These are phyloP conservation scores for Chaetothyriales sp. DNA, from an alignment of 2,329 filamentous ascomycete genomes.

Conservation along the genomic window DNA sequence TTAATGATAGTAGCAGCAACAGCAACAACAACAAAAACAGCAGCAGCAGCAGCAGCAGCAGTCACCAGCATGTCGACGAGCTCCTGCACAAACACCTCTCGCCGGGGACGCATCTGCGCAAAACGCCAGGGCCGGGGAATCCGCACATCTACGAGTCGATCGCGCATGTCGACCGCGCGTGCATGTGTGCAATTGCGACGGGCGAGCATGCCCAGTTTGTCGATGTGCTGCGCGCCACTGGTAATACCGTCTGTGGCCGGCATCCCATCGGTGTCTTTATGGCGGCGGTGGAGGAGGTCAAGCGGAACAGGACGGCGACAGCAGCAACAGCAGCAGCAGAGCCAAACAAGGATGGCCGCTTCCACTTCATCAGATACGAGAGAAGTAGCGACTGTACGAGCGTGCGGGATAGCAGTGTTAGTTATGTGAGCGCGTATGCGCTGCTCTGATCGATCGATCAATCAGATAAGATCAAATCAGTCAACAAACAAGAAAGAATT, in stretches of 20 bases:
- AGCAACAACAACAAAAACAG: no score
- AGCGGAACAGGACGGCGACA: constrained; percentile 19
- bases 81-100: neutral
- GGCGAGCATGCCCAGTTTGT: constrained; percentile 59
- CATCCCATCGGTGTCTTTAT: constrained; percentile 90
- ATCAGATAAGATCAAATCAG: no score
- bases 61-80: no score
- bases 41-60: no score
- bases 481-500: no score
- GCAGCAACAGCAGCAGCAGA: constrained; percentile 5
- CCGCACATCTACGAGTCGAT: constrained; percentile 72
- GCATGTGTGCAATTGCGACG: constrained; percentile 71
- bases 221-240: constrained; percentile 51
- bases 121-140: neutral
- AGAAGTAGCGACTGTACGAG: constrained; percentile 60
- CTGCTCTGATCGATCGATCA: constrained; percentile 37
- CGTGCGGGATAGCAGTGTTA: constrained; percentile 68
- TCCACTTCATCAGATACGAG: constrained; percentile 75
- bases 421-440: constrained; percentile 87
- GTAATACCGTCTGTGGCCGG: constrained; percentile 84
- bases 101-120: neutral
- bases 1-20: neutral
- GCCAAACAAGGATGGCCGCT: constrained; percentile 37
- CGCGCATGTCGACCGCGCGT: constrained; percentile 58
- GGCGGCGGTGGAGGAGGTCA: constrained; percentile 62